Evolutionary conservation across 192 early-diverging fungal species (phyloP).

Genomic region (Backusella westeae): DNA sequence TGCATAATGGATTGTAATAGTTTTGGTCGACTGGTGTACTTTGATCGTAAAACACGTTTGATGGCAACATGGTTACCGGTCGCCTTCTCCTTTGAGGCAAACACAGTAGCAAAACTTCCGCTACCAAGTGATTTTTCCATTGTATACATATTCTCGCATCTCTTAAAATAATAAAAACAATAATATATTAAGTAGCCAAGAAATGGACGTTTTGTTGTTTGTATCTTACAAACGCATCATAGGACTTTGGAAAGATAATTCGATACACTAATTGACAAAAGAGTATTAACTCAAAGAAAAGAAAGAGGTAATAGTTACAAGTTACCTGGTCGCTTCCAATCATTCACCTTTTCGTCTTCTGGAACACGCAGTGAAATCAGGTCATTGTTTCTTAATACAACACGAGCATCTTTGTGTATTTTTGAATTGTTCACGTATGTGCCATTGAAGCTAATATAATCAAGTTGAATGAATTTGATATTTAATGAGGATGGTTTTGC

Average conservation of each 20-base stretch:
- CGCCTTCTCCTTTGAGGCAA: not conserved
- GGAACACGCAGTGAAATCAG: not conserved
- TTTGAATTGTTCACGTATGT: slow-evolving; percentile 4
- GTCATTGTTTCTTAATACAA: not conserved
- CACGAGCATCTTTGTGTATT: not conserved
- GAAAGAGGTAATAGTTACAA: not conserved
- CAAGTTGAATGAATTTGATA: no score
- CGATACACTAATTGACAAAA: not conserved
- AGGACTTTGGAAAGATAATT: not conserved
- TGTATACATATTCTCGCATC: not conserved
- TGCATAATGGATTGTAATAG: not conserved
- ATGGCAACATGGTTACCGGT: not conserved
- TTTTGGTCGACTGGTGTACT: not conserved
- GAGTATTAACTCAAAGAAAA: not conserved
- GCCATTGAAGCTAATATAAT: slow-evolving; percentile 8
- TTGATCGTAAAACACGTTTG: not conserved
- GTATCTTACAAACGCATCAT: slow-evolving; percentile 1
- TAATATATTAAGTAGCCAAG: not conserved
- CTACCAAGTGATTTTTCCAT: not conserved
- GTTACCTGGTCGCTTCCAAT: not conserved
- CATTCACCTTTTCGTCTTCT: not conserved
- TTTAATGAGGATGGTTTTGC: no score
- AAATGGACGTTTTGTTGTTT: no score
- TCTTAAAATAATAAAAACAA: not conserved
- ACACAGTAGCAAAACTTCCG: slow-evolving; percentile 10